A percentile compares a stretch with the other conserved stretches of the same genome.
Evolutionary conservation across 140 eudicot species (phyloP).

Genomic region (Senecio squalidus): DNA sequence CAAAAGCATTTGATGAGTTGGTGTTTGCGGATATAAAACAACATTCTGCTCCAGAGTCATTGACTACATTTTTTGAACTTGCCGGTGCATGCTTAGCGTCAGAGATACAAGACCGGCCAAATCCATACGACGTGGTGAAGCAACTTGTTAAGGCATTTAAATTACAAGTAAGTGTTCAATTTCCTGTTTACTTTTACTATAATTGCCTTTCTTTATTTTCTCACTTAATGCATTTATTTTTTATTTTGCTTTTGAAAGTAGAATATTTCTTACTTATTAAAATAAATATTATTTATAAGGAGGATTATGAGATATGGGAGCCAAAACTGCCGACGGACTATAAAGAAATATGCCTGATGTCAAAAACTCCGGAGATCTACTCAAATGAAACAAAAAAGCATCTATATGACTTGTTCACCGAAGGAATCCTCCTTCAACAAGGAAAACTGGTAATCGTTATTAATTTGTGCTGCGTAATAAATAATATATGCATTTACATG

Average conservation of each 20-base stretch:
- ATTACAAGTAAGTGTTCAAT: conserved; percentile 9
- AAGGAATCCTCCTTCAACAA: neutral
- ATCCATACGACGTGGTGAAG: neutral
- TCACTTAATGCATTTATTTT: neutral
- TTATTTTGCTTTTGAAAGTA: neutral
- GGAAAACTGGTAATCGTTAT: neutral
- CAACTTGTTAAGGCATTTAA: neutral
- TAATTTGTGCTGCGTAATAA: neutral
- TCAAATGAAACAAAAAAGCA: neutral
- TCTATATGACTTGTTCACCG: neutral
- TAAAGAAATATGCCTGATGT: neutral
- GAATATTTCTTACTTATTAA: neutral
- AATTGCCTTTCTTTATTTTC: too few relatives aligned
- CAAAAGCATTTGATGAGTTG: neutral
- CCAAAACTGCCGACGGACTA: neutral
- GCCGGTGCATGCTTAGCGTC: neutral
- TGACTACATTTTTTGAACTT: neutral
- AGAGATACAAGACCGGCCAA: neutral
- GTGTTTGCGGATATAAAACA: conserved; percentile 2
- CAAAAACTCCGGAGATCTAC: neutral
- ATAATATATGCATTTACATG: neutral
- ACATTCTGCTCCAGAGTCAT: neutral
- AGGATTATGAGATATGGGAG: conserved; percentile 4
- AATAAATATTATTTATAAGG: neutral
- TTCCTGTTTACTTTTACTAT: neutral